These are phyloP conservation scores for Termitomyces sp. DNA, from an alignment of 768 basidiomycete genomes.

Conservation along the genomic window DNA sequence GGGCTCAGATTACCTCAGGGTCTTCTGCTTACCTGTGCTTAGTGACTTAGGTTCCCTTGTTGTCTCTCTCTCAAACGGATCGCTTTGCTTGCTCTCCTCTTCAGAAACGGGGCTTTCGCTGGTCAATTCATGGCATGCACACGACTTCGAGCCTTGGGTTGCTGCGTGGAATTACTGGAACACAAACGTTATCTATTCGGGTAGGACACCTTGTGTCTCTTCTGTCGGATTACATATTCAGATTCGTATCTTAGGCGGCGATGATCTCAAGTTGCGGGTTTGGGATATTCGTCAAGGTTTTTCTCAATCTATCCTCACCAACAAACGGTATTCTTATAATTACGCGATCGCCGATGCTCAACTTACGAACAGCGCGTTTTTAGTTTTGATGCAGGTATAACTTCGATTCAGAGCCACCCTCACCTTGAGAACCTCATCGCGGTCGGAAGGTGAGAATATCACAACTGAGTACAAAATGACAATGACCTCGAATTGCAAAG, in stretches of 20 bases:
- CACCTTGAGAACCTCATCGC: slow-evolving; percentile 78
- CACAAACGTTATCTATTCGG: slow-evolving; percentile 76
- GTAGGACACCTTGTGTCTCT: slow-evolving; percentile 31
- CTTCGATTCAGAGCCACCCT: slow-evolving; percentile 84
- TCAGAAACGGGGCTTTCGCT: slow-evolving; percentile 45
- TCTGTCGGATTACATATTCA: not conserved
- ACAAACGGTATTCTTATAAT: slow-evolving; percentile 54
- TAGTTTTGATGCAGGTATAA: slow-evolving; percentile 92
- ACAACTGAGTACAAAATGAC: not conserved
- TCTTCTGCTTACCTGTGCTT: not conserved
- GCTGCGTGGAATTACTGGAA: slow-evolving; percentile 91
- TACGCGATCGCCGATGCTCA: not conserved
- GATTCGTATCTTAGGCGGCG: slow-evolving; percentile 62
- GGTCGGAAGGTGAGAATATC: slow-evolving; percentile 73
- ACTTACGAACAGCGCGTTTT: slow-evolving; percentile 3
- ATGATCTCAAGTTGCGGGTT: slow-evolving; percentile 84
- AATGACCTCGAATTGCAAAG: slow-evolving; percentile 34
- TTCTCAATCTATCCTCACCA: slow-evolving; percentile 57
- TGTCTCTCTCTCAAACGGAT: slow-evolving; percentile 82
- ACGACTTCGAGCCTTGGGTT: slow-evolving; percentile 94
- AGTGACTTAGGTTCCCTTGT: slow-evolving; percentile 60
- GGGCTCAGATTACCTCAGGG: slow-evolving; percentile 11
- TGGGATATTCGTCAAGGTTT: slow-evolving; percentile 84
- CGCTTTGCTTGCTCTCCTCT: slow-evolving; percentile 56
- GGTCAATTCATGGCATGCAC: slow-evolving; percentile 73